Conservation (phyloP, 1,139 yeast genomes). For the Protomyces macrosporus region DNA sequence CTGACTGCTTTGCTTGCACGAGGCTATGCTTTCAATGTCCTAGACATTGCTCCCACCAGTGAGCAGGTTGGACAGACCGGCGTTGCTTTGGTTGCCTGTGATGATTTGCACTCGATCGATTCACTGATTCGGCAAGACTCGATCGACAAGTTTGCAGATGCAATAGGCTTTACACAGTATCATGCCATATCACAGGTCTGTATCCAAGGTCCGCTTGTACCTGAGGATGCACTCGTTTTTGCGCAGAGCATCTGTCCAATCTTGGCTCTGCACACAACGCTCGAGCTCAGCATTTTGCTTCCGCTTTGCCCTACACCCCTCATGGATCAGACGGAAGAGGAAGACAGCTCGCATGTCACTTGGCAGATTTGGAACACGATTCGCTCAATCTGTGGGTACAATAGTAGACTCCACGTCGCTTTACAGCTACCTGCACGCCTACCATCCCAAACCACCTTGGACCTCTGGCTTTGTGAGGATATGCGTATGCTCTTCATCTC, state of each 20-base stretch:
- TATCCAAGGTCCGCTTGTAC: conserved; percentile 9
- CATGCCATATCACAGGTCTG: conserved; percentile 8
- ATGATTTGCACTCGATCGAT: conserved; percentile 18
- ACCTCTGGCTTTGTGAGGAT: conserved; percentile 64
- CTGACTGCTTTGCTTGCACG: conserved; percentile 2
- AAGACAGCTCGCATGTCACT: conserved; percentile 48
- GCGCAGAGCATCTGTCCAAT: conserved; percentile 19
- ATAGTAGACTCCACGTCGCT: conserved; percentile 51
- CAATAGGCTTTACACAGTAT: conserved; percentile 22
- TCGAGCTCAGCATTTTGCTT: conserved; percentile 17
- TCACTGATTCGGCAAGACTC: conserved; percentile 22
- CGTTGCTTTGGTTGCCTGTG: conserved; percentile 7
- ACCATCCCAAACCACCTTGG: conserved; percentile 47
- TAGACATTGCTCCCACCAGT: conserved; percentile 1
- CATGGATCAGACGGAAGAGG: conserved; percentile 3
- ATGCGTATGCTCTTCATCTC: conserved; percentile 53
- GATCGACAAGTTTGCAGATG: not conserved
- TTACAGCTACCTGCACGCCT: conserved; percentile 51
- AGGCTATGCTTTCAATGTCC: conserved; percentile 19
- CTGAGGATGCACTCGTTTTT: conserved; percentile 13
- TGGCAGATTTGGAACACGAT: conserved; percentile 71
- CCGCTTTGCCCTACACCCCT: conserved; percentile 12
- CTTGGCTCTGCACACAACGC: conserved; percentile 4
- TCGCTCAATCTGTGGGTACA: conserved; percentile 50
- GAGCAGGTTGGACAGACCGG: conserved; percentile 10